phyloP scores from a whole-genome alignment of 495 filamentous ascomycete species.

The Penicillium dipodomyicola region DNA sequence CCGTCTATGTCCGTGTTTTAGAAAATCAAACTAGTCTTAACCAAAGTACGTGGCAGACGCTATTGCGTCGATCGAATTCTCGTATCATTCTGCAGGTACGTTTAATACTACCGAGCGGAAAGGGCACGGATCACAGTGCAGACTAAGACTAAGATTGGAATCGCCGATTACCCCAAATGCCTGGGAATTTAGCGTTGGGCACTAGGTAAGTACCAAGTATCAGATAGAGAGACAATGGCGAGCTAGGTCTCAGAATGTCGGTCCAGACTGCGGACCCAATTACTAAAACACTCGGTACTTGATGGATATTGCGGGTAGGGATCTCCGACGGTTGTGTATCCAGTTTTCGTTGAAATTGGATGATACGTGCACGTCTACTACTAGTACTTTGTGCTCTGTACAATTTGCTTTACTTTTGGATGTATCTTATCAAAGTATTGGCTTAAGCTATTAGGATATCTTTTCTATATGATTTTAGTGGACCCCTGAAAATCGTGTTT shows the following conservation, averaged over 20 bases:
- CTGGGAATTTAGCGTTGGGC: constrained; percentile 7
- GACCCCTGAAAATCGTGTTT: no score
- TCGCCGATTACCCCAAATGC: constrained; percentile 7
- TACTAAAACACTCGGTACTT: constrained; percentile 11
- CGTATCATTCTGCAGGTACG: constrained; percentile 4
- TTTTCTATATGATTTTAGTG: no score
- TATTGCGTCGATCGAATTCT: constrained; percentile 2
- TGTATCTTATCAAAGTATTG: constrained; percentile 1
- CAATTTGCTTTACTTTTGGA: constrained; percentile 7
- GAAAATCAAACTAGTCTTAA: not conserved
- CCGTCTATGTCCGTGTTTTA: not conserved
- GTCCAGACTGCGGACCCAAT: constrained; percentile 1
- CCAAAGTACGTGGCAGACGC: constrained; percentile 10
- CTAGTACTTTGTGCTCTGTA: no score
- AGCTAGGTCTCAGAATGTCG: constrained; percentile 13
- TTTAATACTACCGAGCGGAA: constrained; percentile 4
- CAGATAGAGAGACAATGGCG: constrained; percentile 16
- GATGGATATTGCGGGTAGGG: constrained; percentile 24
- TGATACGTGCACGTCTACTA: not conserved
- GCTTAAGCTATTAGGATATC: no score
- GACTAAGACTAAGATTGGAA: constrained; percentile 5
- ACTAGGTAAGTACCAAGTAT: constrained; percentile 11
- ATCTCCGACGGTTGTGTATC: constrained; percentile 21
- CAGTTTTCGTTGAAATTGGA: constrained; percentile 4
- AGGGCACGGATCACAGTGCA: constrained; percentile 9